These are phyloP conservation scores for Penicillium turbatum DNA, from an alignment of 495 filamentous ascomycete genomes.

Conservation along the genomic window DNA sequence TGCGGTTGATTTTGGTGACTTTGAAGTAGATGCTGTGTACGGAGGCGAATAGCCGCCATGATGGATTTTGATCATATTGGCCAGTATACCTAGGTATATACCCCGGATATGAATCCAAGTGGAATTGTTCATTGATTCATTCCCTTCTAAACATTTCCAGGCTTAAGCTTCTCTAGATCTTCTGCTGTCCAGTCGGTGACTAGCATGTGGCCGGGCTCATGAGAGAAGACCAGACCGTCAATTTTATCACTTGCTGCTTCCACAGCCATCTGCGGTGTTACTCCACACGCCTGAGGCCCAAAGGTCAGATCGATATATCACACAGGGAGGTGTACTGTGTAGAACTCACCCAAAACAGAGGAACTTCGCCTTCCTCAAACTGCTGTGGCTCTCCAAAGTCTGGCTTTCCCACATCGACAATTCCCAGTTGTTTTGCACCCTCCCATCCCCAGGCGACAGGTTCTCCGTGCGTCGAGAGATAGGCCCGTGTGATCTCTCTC, in stretches of 20 bases:
- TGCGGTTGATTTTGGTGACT: background rate
- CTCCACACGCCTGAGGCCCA: conserved; percentile 45
- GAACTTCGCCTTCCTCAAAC: conserved; percentile 39
- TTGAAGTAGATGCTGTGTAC: background rate
- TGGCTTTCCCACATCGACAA: conserved; percentile 40
- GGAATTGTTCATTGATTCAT: no score
- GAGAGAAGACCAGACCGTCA: conserved; percentile 47
- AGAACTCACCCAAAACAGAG: conserved; percentile 48
- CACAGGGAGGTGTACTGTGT: background rate
- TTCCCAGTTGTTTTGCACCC: conserved; percentile 40
- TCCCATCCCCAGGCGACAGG: conserved; percentile 59
- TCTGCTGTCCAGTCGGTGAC: conserved; percentile 41
- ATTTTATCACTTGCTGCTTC: conserved; percentile 41
- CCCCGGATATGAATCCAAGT: background rate
- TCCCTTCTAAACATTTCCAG: conserved; percentile 3
- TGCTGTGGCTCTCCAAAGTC: conserved; percentile 43
- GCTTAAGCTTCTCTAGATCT: conserved; percentile 15
- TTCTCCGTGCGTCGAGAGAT: conserved; percentile 50
- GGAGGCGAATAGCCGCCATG: background rate
- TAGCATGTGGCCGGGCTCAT: conserved; percentile 55
- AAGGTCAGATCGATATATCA: background rate
- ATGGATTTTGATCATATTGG: background rate
- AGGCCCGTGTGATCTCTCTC: conserved; percentile 44
- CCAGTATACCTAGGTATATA: no score
- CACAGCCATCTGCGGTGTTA: conserved; percentile 56